Base-by-base conservation (phyloP, 2,329 filamentous ascomycete genomes). In the Dryadomyces quercivorus region DNA sequence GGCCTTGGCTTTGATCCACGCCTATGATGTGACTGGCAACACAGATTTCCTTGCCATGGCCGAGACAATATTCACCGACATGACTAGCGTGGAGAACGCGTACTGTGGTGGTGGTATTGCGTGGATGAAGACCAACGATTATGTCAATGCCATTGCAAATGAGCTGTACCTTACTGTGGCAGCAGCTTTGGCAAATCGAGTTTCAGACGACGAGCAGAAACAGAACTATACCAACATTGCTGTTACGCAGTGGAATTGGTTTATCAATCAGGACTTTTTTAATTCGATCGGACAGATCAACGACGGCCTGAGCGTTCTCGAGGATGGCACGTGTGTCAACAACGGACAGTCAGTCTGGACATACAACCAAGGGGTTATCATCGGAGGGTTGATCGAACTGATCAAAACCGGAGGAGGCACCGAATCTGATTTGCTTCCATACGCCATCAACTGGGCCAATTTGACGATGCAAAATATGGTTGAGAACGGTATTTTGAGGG, bases 1-100 rank as follows among this genome's bases (percentile, higher is more conserved):
- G 79, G 78, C 73, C 1, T 67, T 82, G 53, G 79, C 72, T n/a
- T 74, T 76, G 70, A 76, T 81, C 56, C 70, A 74, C 44, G 69
- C 72, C 3, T 77, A 73, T 62, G 78, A 81, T 62, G 63, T 76
- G 12, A 76, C 69, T 5, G 66, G 67, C 6, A 66, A 77, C 22
- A 53, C 61, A 10, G 67, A 66, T 42, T 81, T 78, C 59, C 72
- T 81, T 16, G 61, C 74, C 51, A 70, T 70, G 31, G 77, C 78
- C 0, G 71, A 74, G 55, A 61, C 65, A 12, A 74, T 81, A 36
- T 82, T 80, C 55, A 69, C 74, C 36, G 75, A 81, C 61, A 76
- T 80, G 69, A 70, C 73, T 26, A 65, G 61, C 47, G 76, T 72
- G 43, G 5, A 31, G 7, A 63, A 61, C 10, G 72, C 70, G 62